Percentiles rank a stretch among this genome's conserved stretches.
phyloP scores from a whole-genome alignment of 768 basidiomycete genomes.

The Trametes coccinea region DNA sequence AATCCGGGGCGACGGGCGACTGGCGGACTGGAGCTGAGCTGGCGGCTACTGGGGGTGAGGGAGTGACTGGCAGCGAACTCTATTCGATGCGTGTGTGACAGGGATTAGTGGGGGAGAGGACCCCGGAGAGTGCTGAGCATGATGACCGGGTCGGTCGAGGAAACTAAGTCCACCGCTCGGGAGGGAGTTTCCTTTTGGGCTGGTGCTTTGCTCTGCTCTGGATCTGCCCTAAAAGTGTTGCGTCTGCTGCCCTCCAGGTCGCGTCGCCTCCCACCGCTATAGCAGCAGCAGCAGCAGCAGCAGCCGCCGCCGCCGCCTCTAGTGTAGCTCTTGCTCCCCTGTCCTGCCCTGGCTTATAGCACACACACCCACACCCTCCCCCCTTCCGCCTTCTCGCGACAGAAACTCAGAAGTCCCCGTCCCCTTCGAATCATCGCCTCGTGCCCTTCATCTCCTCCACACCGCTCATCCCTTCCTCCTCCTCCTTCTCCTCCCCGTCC shows the following conservation, averaged over 20 bases:
- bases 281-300: conserved; percentile 10
- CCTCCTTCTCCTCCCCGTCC: conserved; percentile 9
- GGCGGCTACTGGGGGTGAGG: neutral
- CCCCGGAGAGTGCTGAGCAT: conserved; percentile 19
- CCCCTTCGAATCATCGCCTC: conserved; percentile 17
- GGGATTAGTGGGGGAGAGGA: neutral
- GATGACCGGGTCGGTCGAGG: conserved; percentile 23
- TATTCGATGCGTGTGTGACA: conserved; percentile 19
- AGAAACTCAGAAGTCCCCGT: too few species aligned
- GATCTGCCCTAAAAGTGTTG: conserved; percentile 25
- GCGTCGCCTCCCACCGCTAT: conserved; percentile 10
- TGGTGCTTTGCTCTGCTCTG: conserved; percentile 14
- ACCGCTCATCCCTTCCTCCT: conserved; percentile 6
- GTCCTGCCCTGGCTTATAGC: conserved; percentile 8
- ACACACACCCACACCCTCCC: conserved; percentile 16
- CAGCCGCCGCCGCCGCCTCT: neutral
- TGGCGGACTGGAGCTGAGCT: neutral
- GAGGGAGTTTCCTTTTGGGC: conserved; percentile 15
- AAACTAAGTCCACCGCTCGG: conserved; percentile 23
- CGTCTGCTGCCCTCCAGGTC: conserved; percentile 11
- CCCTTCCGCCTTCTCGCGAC: conserved; percentile 6
- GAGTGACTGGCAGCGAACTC: conserved; percentile 23
- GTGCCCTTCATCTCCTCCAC: conserved; percentile 20
- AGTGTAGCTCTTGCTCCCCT: conserved; percentile 15
- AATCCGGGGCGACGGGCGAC: conserved; percentile 11